These are phyloP conservation scores for Cordia subcordata DNA, from an alignment of 257 asterid species.

Conservation along the genomic window DNA sequence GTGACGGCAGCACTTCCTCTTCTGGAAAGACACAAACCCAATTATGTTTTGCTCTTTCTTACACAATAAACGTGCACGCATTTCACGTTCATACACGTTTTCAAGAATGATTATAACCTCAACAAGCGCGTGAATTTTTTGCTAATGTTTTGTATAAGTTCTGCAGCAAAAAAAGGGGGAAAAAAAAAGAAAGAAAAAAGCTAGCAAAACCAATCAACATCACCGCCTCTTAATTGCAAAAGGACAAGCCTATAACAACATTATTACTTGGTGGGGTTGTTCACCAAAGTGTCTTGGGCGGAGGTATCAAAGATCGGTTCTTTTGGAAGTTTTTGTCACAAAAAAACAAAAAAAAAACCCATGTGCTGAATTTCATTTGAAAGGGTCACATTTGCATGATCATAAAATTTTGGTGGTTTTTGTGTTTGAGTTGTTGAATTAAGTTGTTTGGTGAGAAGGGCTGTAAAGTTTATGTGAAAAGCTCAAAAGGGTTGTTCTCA, in stretches of 20 bases:
- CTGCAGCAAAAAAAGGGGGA: neutral
- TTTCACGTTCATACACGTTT: neutral
- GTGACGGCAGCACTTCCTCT: no score
- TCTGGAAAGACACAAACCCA: neutral
- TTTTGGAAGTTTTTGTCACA: conserved; percentile 14
- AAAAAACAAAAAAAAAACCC: conserved; percentile 23
- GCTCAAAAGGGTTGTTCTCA: conserved; percentile 12
- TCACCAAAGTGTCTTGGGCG: conserved; percentile 28
- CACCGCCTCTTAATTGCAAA: conserved; percentile 3
- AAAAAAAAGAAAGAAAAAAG: neutral
- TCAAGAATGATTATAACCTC: neutral
- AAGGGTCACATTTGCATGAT: conserved; percentile 4
- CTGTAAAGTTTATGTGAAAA: conserved; percentile 9
- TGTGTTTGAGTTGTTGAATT: conserved; percentile 23
- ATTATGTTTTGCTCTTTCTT: no score
- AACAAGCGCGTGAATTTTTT: neutral
- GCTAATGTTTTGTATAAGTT: no score
- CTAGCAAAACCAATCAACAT: neutral
- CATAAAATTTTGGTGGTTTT: conserved; percentile 16
- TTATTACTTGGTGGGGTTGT: conserved; percentile 28
- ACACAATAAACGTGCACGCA: neutral
- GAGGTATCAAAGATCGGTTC: conserved; percentile 22
- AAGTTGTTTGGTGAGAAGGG: conserved; percentile 7
- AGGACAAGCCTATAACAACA: conserved; percentile 6
- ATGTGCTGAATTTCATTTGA: conserved; percentile 12